Percentiles rank a stretch among this genome's conserved stretches.
These are phyloP conservation scores for Venturia asperata DNA, from an alignment of 2,329 filamentous ascomycete genomes.

Conservation along the genomic window DNA sequence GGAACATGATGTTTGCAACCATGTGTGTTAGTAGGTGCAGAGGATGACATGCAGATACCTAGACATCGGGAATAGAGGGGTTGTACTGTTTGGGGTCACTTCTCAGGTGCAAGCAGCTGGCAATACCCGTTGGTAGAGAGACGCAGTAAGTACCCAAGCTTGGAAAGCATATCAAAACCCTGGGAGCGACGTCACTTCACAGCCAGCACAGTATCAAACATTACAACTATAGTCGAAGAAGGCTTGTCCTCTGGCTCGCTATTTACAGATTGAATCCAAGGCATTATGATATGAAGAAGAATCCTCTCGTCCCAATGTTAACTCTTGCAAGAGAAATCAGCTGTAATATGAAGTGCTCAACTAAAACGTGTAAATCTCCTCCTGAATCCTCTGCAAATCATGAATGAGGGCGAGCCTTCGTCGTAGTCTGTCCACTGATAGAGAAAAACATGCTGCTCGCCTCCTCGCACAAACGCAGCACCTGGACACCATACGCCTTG, in stretches of 20 bases:
- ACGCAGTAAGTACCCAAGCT: neutral
- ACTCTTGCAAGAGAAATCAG: constrained; percentile 8
- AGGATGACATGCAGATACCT: neutral
- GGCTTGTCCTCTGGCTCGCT: constrained; percentile 7
- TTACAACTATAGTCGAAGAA: constrained; percentile 4
- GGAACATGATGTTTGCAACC: constrained; percentile 58
- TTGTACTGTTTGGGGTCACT: neutral
- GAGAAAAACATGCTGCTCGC: constrained; percentile 7
- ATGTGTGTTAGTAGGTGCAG: neutral
- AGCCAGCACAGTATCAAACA: neutral
- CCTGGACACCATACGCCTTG: constrained; percentile 7
- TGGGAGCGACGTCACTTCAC: neutral
- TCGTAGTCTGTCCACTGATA: neutral
- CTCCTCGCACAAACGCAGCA: constrained; percentile 6
- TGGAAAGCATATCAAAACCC: neutral
- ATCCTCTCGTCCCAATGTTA: neutral
- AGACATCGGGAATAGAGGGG: neutral
- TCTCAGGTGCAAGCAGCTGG: neutral
- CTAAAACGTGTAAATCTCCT: constrained; percentile 14
- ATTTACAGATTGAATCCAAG: constrained; percentile 14
- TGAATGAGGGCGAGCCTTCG: constrained; percentile 11
- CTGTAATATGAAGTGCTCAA: constrained; percentile 11
- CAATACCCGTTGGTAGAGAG: neutral
- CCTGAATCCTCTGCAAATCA: constrained; percentile 15
- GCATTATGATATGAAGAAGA: constrained; percentile 7